A percentile compares a stretch with the other conserved stretches of the same genome.
These are phyloP conservation scores for Angomonas desouzai DNA, from an alignment of 208 protist genomes.

Conservation along the genomic window DNA sequence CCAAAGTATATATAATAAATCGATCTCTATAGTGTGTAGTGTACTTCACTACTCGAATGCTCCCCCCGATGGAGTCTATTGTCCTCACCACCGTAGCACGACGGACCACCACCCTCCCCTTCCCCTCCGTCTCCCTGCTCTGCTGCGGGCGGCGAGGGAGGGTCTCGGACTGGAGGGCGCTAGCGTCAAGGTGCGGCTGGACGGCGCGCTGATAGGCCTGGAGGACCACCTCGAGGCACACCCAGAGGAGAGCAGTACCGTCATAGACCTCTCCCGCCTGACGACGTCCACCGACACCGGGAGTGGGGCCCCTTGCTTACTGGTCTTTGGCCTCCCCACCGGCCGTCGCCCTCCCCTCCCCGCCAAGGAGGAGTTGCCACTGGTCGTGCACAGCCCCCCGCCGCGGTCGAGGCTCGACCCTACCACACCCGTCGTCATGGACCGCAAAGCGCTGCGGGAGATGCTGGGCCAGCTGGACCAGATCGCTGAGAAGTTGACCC, in stretches of 20 bases:
- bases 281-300: neutral
- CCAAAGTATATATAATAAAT: neutral
- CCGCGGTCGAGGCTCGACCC: too few relatives aligned
- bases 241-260: neutral
- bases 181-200: neutral
- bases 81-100: neutral
- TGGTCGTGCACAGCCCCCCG: neutral
- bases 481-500: neutral
- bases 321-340: too few relatives aligned
- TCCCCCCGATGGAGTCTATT: neutral
- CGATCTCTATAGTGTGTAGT: neutral
- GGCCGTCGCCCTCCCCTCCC: neutral
- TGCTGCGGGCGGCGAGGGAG: neutral
- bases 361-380: neutral
- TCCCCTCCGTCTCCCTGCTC: neutral
- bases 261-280: neutral
- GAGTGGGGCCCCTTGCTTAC: neutral
- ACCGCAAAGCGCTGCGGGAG: neutral
- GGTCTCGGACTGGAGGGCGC: neutral
- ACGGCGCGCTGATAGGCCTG: neutral
- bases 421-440: neutral
- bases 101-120: neutral
- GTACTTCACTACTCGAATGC: neutral
- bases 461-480: neutral
- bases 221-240: neutral